These are phyloP conservation scores for Ascosphaera aggregata DNA, from an alignment of 2,329 filamentous ascomycete genomes.

Conservation along the genomic window DNA sequence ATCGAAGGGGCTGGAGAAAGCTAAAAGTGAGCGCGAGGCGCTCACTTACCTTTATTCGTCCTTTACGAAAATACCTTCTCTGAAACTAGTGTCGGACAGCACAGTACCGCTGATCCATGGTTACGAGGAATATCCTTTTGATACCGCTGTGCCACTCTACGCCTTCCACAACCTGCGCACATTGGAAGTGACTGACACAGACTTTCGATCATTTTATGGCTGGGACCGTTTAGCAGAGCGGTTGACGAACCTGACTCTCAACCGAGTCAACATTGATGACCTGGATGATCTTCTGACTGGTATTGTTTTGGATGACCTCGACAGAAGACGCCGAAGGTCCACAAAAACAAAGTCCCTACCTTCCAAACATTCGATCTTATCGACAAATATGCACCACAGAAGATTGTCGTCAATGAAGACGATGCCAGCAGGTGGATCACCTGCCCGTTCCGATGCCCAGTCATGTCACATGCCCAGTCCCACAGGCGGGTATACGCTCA, in stretches of 20 bases:
- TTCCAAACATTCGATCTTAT: not conserved
- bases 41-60: conserved; percentile 93
- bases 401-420: not conserved
- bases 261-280: conserved; percentile 70
- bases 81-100: conserved; percentile 79
- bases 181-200: conserved; percentile 82
- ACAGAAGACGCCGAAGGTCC: conserved; percentile 68
- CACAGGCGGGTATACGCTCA: not conserved
- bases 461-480: not conserved
- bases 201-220: conserved; percentile 90
- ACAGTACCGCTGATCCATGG: conserved; percentile 73
- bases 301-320: conserved; percentile 90
- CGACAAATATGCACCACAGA: not conserved
- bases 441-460: not conserved
- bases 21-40: conserved; percentile 70
- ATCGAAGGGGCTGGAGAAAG: conserved; percentile 65
- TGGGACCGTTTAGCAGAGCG: conserved; percentile 92
- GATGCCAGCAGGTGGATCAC: not conserved
- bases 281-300: conserved; percentile 74
- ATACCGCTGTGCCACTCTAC: conserved; percentile 88
- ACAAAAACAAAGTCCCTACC: conserved; percentile 33
- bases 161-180: conserved; percentile 93
- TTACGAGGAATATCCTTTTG: conserved; percentile 95
- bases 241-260: conserved; percentile 68
- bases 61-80: conserved; percentile 91